A percentile compares a stretch with the other conserved stretches of the same genome.
These are phyloP conservation scores for Bullera alba DNA, from an alignment of 768 basidiomycete genomes.

Conservation along the genomic window DNA sequence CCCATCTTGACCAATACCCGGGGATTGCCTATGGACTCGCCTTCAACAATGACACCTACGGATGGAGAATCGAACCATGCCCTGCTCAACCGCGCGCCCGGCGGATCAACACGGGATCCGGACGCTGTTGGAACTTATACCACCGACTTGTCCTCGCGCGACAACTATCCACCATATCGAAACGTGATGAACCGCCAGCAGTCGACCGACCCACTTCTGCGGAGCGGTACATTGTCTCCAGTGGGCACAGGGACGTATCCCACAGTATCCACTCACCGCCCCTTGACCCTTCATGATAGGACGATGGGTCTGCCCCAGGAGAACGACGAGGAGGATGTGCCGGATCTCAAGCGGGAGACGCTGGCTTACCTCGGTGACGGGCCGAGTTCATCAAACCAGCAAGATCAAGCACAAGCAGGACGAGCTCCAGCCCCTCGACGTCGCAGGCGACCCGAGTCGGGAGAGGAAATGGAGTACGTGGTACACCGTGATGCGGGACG, in stretches of 20 bases:
- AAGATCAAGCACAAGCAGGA: background rate
- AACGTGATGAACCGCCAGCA: background rate
- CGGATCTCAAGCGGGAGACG: slow-evolving; percentile 36
- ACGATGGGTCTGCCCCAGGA: background rate
- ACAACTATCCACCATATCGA: too few relatives aligned
- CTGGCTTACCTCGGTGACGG: slow-evolving; percentile 20
- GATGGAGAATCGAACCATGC: background rate
- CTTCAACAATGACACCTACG: background rate
- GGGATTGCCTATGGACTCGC: background rate
- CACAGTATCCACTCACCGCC: background rate
- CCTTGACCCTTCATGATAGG: slow-evolving; percentile 18
- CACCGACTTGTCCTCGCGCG: too few relatives aligned
- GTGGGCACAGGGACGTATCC: background rate
- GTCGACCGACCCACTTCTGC: background rate
- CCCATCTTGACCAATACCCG: slow-evolving; percentile 2
- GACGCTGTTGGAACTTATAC: too few relatives aligned
- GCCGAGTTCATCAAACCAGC: background rate
- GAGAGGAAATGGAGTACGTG: slow-evolving; percentile 29
- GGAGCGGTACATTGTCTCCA: background rate
- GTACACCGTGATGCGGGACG: slow-evolving; percentile 36
- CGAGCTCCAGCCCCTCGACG: slow-evolving; percentile 1
- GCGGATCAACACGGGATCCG: too few relatives aligned
- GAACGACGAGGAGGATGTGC: slow-evolving; percentile 13
- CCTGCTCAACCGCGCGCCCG: too few relatives aligned
- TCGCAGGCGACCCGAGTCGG: slow-evolving; percentile 8